phyloP scores from a whole-genome alignment of 768 basidiomycete genomes.

The Tulasnella sp. region DNA sequence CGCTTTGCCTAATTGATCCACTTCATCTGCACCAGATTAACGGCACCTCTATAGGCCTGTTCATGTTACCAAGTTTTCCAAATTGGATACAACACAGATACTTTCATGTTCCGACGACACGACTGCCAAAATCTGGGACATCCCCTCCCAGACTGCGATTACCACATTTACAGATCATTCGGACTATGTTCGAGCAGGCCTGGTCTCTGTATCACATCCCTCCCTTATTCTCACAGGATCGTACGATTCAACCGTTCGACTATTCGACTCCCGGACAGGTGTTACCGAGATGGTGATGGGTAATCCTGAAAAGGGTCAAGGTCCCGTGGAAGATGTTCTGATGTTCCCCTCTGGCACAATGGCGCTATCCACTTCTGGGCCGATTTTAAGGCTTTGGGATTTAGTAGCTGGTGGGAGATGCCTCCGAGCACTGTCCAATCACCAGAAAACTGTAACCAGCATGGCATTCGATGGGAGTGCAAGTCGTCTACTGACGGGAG shows the following conservation, averaged over 20 bases:
- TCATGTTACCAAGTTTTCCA: constrained; percentile 86
- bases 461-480: constrained; percentile 67
- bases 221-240: constrained; percentile 82
- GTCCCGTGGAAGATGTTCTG: constrained; percentile 84
- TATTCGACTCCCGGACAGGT: constrained; percentile 79
- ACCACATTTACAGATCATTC: constrained; percentile 74
- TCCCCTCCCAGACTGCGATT: constrained; percentile 72
- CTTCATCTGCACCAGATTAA: background rate
- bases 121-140: constrained; percentile 87
- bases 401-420: constrained; percentile 83
- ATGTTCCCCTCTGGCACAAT: constrained; percentile 84
- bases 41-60: constrained; percentile 42
- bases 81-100: constrained; percentile 64
- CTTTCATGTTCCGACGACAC: constrained; percentile 95
- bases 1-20: constrained; percentile 17
- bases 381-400: constrained; percentile 92
- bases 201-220: constrained; percentile 71
- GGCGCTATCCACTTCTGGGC: constrained; percentile 76
- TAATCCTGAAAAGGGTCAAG: constrained; percentile 22
- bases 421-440: constrained; percentile 83
- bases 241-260: constrained; percentile 80
- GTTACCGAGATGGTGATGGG: constrained; percentile 74
- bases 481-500: constrained; percentile 72
- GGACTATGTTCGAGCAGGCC: constrained; percentile 92
- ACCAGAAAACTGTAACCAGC: constrained; percentile 93